Conservation (phyloP, 768 basidiomycete genomes). For the Xanthoconium stramineum region DNA sequence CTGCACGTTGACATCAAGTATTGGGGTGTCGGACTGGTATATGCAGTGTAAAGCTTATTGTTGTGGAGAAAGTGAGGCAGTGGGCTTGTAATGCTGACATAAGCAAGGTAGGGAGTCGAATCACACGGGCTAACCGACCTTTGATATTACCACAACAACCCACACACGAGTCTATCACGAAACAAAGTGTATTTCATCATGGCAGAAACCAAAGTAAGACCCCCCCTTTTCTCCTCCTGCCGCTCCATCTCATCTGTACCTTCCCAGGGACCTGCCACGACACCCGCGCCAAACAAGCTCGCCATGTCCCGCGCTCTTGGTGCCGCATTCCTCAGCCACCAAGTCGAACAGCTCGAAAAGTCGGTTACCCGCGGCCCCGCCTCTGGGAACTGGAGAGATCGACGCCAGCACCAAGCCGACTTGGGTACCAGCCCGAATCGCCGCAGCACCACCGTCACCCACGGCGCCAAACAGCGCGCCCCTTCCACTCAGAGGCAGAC, state of each 20-base stretch:
- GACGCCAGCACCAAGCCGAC: slow-evolving; percentile 30
- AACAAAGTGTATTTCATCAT: background rate
- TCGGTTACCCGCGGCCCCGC: slow-evolving; percentile 53
- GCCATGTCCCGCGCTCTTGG: slow-evolving; percentile 87
- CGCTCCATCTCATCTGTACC: background rate
- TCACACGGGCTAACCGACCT: no score
- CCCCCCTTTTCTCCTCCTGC: no score
- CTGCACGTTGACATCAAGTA: no score
- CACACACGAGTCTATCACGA: no score
- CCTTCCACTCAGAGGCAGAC: slow-evolving; percentile 16
- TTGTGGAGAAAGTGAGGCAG: no score
- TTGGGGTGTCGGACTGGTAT: no score
- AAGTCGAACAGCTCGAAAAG: slow-evolving; percentile 86
- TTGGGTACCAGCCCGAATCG: slow-evolving; percentile 15
- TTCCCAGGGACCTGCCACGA: slow-evolving; percentile 22
- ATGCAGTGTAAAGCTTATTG: no score
- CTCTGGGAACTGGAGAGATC: slow-evolving; percentile 63
- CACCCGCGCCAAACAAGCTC: slow-evolving; percentile 49
- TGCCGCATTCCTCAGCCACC: slow-evolving; percentile 82
- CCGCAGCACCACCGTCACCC: slow-evolving; percentile 9
- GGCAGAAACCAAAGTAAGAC: slow-evolving; percentile 20
- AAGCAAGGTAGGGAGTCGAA: background rate
- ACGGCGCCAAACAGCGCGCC: slow-evolving; percentile 24
- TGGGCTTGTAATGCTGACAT: slow-evolving; percentile 12
- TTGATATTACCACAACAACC: no score